Evolutionary conservation across 495 filamentous ascomycete genomes (phyloP).

Genomic region (Xylaria acuta): DNA sequence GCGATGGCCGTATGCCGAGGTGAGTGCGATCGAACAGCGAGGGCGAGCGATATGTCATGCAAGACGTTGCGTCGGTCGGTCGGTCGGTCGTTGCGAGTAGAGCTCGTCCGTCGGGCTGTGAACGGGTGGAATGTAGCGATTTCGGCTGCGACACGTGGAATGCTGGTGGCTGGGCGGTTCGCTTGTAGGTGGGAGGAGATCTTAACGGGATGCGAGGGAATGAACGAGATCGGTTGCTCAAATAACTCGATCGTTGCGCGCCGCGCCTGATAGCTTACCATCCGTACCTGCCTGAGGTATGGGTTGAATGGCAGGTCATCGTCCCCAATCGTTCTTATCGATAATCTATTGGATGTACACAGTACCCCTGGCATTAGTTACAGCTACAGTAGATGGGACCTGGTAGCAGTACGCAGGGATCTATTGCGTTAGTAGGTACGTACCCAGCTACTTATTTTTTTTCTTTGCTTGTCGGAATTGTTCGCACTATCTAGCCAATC

Average conservation of each 20-base stretch:
- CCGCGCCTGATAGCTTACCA: slow-evolving; percentile 23
- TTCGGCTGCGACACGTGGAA: slow-evolving; percentile 1
- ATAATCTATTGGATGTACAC: neutral
- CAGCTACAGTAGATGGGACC: neutral
- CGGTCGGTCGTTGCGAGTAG: neutral
- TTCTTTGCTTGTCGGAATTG: neutral
- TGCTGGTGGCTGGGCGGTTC: neutral
- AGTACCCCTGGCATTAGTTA: neutral
- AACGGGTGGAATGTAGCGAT: neutral
- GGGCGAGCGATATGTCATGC: slow-evolving; percentile 11
- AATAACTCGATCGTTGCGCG: slow-evolving; percentile 2
- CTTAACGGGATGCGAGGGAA: slow-evolving; percentile 1
- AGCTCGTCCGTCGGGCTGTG: neutral
- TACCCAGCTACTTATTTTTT: neutral
- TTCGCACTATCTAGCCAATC: neutral
- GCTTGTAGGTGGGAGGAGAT: neutral
- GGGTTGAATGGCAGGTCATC: neutral
- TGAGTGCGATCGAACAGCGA: slow-evolving; percentile 3
- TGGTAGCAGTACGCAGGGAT: neutral
- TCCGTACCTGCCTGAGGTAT: slow-evolving; percentile 1
- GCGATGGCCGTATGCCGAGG: slow-evolving; percentile 16
- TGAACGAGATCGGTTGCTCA: neutral
- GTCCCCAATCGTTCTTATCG: slow-evolving; percentile 11
- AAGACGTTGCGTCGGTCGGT: slow-evolving; percentile 2
- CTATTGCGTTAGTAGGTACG: neutral